Evolutionary conservation across 2,329 filamentous ascomycete genomes (phyloP).

Genomic region (Drechslerella dactyloides): DNA sequence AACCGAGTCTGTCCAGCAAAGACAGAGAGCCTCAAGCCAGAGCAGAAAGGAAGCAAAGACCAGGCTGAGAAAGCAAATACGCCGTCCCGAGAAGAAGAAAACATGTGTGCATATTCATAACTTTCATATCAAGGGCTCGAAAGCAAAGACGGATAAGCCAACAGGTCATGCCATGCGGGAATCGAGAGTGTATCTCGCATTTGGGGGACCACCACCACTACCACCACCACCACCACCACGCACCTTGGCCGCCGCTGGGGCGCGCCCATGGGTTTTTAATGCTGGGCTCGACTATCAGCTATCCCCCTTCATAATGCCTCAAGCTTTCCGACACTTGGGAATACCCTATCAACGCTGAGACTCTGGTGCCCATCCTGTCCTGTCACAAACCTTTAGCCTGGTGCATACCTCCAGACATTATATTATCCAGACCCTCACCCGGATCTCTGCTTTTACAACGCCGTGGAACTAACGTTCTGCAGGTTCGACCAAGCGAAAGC

Average conservation of each 20-base stretch:
- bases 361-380: constrained; percentile 33
- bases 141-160: constrained; percentile 42
- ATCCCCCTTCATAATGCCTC: constrained; percentile 51
- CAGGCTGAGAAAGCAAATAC: constrained; percentile 46
- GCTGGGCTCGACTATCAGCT: constrained; percentile 51
- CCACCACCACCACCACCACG: constrained; percentile 6
- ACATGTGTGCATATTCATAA: constrained; percentile 39
- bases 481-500: constrained; percentile 18
- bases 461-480: constrained; percentile 36
- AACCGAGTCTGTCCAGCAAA: constrained; percentile 13
- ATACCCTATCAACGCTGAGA: constrained; percentile 50
- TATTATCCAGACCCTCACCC: constrained; percentile 51
- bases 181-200: constrained; percentile 51
- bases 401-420: constrained; percentile 36
- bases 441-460: constrained; percentile 51
- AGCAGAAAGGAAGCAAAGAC: constrained; percentile 12
- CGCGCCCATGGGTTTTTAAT: constrained; percentile 48
- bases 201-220: constrained; percentile 48
- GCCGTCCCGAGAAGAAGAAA: constrained; percentile 46
- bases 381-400: constrained; percentile 41
- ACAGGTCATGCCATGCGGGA: constrained; percentile 46
- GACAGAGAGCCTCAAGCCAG: constrained; percentile 21
- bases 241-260: constrained; percentile 34
- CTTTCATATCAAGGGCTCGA: constrained; percentile 32
- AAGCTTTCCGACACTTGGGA: constrained; percentile 50